phyloP scores from a whole-genome alignment of 2,329 filamentous ascomycete genomes.

The Pseudogymnoascus sp. region DNA sequence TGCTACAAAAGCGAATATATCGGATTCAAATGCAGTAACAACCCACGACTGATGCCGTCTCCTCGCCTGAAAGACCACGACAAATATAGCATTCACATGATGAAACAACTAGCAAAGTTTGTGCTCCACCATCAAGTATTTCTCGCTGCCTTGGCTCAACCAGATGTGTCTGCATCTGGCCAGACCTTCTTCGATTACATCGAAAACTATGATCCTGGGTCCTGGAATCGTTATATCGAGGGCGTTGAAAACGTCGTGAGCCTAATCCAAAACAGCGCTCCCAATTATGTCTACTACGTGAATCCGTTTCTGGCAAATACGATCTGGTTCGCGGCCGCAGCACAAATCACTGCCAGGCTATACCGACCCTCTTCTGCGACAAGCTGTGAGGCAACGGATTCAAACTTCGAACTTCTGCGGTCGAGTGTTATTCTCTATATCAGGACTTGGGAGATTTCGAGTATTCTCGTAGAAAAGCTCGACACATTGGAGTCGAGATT shows the following conservation, averaged over 20 bases:
- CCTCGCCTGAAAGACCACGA: constrained; percentile 10
- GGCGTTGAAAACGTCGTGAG: constrained; percentile 14
- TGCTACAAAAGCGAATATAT: constrained; percentile 13
- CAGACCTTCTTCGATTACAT: not conserved
- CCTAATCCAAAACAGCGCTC: constrained; percentile 12
- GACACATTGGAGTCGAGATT: constrained; percentile 13
- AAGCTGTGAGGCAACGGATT: constrained; percentile 10
- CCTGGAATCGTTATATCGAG: constrained; percentile 14
- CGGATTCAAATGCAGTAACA: constrained; percentile 2
- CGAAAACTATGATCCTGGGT: constrained; percentile 9
- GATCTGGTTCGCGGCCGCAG: constrained; percentile 18
- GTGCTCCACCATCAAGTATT: constrained; percentile 18
- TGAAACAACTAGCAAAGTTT: constrained; percentile 16
- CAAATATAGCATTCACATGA: constrained; percentile 17
- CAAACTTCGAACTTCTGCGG: constrained; percentile 17
- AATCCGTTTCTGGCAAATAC: constrained; percentile 18
- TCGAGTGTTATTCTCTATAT: constrained; percentile 7
- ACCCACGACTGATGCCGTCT: not conserved
- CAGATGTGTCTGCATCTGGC: not conserved
- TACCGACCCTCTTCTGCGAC: constrained; percentile 9
- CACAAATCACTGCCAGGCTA: constrained; percentile 12
- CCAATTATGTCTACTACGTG: constrained; percentile 13
- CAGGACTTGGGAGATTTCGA: not conserved
- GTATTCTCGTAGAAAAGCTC: constrained; percentile 9
- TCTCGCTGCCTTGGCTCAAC: not conserved